These are phyloP conservation scores for Corylus heterophylla DNA, from an alignment of 306 rosid genomes.

Conservation along the genomic window DNA sequence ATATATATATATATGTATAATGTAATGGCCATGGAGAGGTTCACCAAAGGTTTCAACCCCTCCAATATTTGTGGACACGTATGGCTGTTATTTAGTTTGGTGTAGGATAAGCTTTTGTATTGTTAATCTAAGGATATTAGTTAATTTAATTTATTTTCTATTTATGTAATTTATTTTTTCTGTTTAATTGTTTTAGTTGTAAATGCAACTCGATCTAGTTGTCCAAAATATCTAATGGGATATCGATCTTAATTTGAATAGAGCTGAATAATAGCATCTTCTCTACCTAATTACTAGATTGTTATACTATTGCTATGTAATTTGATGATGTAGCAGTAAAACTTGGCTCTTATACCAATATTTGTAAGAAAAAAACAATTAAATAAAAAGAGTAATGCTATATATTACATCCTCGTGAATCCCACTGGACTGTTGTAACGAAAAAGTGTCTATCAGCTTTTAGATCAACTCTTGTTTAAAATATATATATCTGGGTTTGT, in stretches of 20 bases:
- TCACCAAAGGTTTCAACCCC: slow-evolving; percentile 46
- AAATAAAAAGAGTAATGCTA: too few relatives aligned
- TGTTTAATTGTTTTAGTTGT: slow-evolving; percentile 2
- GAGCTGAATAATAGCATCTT: not conserved
- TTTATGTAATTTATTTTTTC: not conserved
- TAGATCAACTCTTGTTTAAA: too few relatives aligned
- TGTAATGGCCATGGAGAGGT: slow-evolving; percentile 30
- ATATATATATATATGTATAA: slow-evolving; percentile 19
- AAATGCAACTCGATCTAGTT: not conserved
- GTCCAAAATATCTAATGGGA: not conserved
- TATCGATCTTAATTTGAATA: not conserved
- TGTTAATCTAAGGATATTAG: slow-evolving; percentile 32
- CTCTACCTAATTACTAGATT: too few relatives aligned
- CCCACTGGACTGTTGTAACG: too few relatives aligned
- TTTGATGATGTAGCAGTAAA: too few relatives aligned
- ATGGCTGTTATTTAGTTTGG: slow-evolving; percentile 35
- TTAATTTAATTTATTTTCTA: not conserved
- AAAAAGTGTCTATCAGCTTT: too few relatives aligned
- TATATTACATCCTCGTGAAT: too few relatives aligned
- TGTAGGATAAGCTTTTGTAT: slow-evolving; percentile 41
- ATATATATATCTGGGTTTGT: too few relatives aligned
- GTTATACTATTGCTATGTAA: not conserved
- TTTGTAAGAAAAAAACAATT: too few relatives aligned
- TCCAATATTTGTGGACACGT: slow-evolving; percentile 33
- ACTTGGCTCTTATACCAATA: too few relatives aligned